Evolutionary conservation across 2,329 filamentous ascomycete genomes (phyloP).

Genomic region (Monosporascus sp.): DNA sequence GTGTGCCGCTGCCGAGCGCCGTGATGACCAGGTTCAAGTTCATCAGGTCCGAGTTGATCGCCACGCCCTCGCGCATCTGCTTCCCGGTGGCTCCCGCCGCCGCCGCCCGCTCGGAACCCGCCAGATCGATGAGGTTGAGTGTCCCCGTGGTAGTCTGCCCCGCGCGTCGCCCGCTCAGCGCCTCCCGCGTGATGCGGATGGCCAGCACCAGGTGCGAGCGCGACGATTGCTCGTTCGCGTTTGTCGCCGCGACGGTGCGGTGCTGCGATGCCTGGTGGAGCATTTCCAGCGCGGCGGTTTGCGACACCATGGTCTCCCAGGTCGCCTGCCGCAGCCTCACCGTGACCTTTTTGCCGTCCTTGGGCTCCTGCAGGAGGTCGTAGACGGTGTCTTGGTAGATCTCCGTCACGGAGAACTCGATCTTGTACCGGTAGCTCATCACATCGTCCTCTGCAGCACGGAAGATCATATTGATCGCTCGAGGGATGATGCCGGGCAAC

Average conservation of each 20-base stretch:
- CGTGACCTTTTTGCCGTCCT: slow-evolving; percentile 77
- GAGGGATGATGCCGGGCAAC: slow-evolving; percentile 78
- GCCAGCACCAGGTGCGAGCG: slow-evolving; percentile 93
- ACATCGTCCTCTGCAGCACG: slow-evolving; percentile 74
- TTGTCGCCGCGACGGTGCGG: slow-evolving; percentile 84
- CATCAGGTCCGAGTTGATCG: slow-evolving; percentile 88
- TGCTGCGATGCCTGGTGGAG: slow-evolving; percentile 74
- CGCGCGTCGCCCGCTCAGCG: slow-evolving; percentile 53
- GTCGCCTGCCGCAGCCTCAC: slow-evolving; percentile 66
- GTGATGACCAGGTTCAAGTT: slow-evolving; percentile 94
- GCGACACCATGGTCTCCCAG: slow-evolving; percentile 57
- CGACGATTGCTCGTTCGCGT: slow-evolving; percentile 86
- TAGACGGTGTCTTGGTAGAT: slow-evolving; percentile 96
- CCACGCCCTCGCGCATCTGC: slow-evolving; percentile 85
- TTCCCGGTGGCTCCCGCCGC: slow-evolving; percentile 80
- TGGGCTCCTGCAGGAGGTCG: slow-evolving; percentile 59
- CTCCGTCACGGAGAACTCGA: slow-evolving; percentile 92
- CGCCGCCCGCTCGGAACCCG: slow-evolving; percentile 80
- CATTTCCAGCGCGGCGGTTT: slow-evolving; percentile 69
- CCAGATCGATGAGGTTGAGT: slow-evolving; percentile 91
- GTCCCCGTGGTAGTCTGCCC: slow-evolving; percentile 82
- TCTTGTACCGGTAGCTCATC: slow-evolving; percentile 54
- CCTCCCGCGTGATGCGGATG: slow-evolving; percentile 11
- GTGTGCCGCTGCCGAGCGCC: slow-evolving; percentile 74
- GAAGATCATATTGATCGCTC: slow-evolving; percentile 85